These are phyloP conservation scores for Penicillium herquei DNA, from an alignment of 495 filamentous ascomycete genomes.

Conservation along the genomic window DNA sequence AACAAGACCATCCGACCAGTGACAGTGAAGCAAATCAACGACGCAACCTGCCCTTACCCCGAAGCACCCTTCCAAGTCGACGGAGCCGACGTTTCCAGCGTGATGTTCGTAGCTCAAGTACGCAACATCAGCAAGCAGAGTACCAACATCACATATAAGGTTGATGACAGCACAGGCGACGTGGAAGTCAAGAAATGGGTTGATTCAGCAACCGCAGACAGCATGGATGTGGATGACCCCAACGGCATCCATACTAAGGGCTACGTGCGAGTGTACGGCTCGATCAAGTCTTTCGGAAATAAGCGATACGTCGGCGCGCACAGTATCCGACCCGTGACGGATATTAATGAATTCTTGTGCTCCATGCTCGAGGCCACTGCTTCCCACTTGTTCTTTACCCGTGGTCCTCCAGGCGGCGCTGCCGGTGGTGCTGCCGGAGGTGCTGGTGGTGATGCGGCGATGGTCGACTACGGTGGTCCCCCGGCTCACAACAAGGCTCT, in stretches of 20 bases:
- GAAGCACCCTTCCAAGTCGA: constrained; percentile 79
- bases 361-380: constrained; percentile 87
- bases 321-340: constrained; percentile 69
- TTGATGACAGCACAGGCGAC: constrained; percentile 92
- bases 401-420: constrained; percentile 58
- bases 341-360: constrained; percentile 89
- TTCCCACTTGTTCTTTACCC: constrained; percentile 81
- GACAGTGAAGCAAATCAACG: constrained; percentile 90
- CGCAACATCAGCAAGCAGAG: constrained; percentile 80
- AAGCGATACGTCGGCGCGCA: constrained; percentile 80
- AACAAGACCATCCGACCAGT: constrained; percentile 82
- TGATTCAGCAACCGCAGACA: constrained; percentile 55
- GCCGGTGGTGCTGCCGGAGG: constrained; percentile 22
- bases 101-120: constrained; percentile 88
- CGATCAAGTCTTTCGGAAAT: constrained; percentile 71
- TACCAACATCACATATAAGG: constrained; percentile 85
- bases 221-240: constrained; percentile 50
- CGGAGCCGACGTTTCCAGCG: constrained; percentile 55
- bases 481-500: constrained; percentile 31
- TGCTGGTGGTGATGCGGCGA: constrained; percentile 36
- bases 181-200: constrained; percentile 94
- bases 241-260: constrained; percentile 59
- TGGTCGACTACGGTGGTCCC: constrained; percentile 31
- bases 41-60: constrained; percentile 70
- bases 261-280: constrained; percentile 81